phyloP scores from a whole-genome alignment of 2,329 filamentous ascomycete species.

The Fusarium longipes region DNA sequence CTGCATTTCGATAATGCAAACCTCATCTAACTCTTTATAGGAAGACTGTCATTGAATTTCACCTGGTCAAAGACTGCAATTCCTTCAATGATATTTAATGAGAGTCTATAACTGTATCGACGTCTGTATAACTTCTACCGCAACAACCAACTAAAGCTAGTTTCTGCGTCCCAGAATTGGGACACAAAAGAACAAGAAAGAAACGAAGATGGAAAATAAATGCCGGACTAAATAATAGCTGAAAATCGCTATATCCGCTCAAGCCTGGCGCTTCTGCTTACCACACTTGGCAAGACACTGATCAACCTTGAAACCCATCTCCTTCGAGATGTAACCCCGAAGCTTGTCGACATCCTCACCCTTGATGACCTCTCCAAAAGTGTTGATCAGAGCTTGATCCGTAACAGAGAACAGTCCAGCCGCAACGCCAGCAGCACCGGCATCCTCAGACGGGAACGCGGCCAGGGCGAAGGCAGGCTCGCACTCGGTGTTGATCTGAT shows the following conservation, averaged over 20 bases:
- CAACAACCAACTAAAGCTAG: background rate
- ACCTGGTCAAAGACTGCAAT: background rate
- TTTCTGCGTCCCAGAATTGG: background rate
- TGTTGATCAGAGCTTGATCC: constrained; percentile 57
- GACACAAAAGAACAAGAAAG: background rate
- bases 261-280: constrained; percentile 54
- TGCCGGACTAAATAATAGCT: too few relatives aligned
- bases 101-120: background rate
- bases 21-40: background rate
- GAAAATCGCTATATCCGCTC: background rate
- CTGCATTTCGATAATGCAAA: background rate
- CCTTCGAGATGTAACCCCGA: constrained; percentile 54
- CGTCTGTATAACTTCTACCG: background rate
- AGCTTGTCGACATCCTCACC: constrained; percentile 60
- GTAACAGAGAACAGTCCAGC: constrained; percentile 61
- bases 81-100: background rate
- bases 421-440: constrained; percentile 60
- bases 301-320: constrained; percentile 63
- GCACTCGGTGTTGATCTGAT: constrained; percentile 67
- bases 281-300: constrained; percentile 56
- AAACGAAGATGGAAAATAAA: background rate
- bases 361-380: constrained; percentile 58
- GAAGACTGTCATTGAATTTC: too few relatives aligned
- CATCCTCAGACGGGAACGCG: constrained; percentile 62
- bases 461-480: constrained; percentile 61